Evolutionary conservation across 202 grass and related monocot species (phyloP).

Genomic region (Zoysia matrella): DNA sequence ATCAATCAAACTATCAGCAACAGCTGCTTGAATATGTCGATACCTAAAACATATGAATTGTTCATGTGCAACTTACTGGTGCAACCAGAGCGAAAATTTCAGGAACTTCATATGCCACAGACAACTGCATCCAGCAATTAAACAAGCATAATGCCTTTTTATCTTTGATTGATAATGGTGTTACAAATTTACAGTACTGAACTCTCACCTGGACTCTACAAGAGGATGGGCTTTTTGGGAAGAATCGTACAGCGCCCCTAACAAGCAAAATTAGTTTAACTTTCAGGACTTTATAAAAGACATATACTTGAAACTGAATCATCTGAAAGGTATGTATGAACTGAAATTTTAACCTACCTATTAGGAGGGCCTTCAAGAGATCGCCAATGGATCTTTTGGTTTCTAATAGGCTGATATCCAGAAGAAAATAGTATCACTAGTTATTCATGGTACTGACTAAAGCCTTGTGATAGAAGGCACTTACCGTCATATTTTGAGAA

Average conservation of each 20-base stretch:
- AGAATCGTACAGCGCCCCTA: slow-evolving; percentile 94
- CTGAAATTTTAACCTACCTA: slow-evolving; percentile 49
- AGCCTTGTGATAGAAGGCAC: slow-evolving; percentile 32
- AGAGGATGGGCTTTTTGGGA: slow-evolving; percentile 67
- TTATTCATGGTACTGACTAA: not conserved
- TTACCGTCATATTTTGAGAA: slow-evolving; percentile 82
- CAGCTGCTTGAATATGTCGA: no score
- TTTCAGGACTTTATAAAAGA: slow-evolving; percentile 12
- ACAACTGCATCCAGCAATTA: slow-evolving; percentile 64
- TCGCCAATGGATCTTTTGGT: slow-evolving; percentile 99
- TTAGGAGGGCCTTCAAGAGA: slow-evolving; percentile 96
- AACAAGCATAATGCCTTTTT: not conserved
- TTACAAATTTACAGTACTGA: not conserved
- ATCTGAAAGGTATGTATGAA: no score
- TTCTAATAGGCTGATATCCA: slow-evolving; percentile 70
- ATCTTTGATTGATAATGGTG: no score
- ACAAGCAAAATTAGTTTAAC: slow-evolving; percentile 30
- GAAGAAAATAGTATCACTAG: slow-evolving; percentile 30
- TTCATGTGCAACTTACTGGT: slow-evolving; percentile 58
- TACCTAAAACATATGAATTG: not conserved
- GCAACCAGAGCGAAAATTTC: slow-evolving; percentile 81
- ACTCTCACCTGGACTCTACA: slow-evolving; percentile 87
- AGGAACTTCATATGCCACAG: slow-evolving; percentile 88
- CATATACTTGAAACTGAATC: not conserved
- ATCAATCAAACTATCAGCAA: slow-evolving; percentile 16